Percentiles rank a stretch among this genome's conserved stretches.
These are phyloP conservation scores for Termitomyces sp. DNA, from an alignment of 768 basidiomycete genomes.

Conservation along the genomic window DNA sequence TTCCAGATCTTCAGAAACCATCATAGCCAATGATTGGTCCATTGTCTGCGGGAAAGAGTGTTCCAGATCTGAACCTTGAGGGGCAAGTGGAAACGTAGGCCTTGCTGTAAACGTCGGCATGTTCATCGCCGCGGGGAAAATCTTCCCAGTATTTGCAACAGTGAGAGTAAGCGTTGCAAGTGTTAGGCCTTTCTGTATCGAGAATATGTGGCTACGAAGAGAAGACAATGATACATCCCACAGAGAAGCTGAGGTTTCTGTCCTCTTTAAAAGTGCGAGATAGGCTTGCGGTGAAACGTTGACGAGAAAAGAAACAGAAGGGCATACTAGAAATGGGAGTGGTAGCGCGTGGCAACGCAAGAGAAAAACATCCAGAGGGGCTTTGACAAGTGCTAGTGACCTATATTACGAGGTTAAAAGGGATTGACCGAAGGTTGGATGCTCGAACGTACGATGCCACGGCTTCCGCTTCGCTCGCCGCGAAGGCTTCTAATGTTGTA, in stretches of 20 bases:
- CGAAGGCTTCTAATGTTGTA: constrained; percentile 41
- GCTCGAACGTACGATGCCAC: constrained; percentile 44
- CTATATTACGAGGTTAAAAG: constrained; percentile 20
- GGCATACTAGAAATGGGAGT: constrained; percentile 62
- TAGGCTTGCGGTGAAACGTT: constrained; percentile 68
- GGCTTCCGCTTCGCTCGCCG: constrained; percentile 45
- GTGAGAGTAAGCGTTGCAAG: constrained; percentile 47
- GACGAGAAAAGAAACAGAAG: constrained; percentile 67
- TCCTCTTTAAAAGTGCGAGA: constrained; percentile 46
- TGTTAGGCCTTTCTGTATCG: constrained; percentile 41
- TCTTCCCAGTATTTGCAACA: constrained; percentile 25
- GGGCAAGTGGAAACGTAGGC: constrained; percentile 49
- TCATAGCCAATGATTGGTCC: constrained; percentile 23
- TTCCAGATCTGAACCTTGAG: constrained; percentile 39
- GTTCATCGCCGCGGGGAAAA: constrained; percentile 38
- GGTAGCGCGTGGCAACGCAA: constrained; percentile 61
- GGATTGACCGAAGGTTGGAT: background rate
- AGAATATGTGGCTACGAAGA: constrained; percentile 40
- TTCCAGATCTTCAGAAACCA: constrained; percentile 10
- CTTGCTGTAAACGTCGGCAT: constrained; percentile 39
- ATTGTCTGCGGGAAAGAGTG: constrained; percentile 43
- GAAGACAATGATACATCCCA: constrained; percentile 46
- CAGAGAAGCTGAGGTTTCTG: constrained; percentile 14
- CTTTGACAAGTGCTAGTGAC: constrained; percentile 28
- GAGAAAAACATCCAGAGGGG: constrained; percentile 70